phyloP scores from a whole-genome alignment of 2,329 filamentous ascomycete genomes.

The Penicillium sp. region DNA sequence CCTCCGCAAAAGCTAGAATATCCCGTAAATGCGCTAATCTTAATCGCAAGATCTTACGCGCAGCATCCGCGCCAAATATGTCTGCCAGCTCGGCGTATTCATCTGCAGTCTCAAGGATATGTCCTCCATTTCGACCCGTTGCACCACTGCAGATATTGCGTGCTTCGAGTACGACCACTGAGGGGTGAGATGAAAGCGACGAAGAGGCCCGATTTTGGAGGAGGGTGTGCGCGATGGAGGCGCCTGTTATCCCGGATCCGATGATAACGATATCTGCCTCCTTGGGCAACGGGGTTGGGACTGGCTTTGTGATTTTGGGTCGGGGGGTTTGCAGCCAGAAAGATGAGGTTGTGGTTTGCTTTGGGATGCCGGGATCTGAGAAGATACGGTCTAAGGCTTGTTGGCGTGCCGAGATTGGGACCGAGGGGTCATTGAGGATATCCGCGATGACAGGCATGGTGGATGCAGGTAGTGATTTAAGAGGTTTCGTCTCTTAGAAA shows the following conservation, averaged over 20 bases:
- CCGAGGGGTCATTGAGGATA: constrained; percentile 17
- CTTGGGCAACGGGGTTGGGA: constrained; percentile 21
- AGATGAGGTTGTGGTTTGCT: constrained; percentile 31
- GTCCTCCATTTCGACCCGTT: constrained; percentile 37
- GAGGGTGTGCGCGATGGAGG: constrained; percentile 27
- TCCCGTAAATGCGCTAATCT: constrained; percentile 26
- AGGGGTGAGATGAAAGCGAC: neutral
- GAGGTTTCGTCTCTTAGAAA: too few relatives aligned
- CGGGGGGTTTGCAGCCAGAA: constrained; percentile 31
- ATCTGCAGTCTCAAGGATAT: constrained; percentile 31
- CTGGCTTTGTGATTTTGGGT: constrained; percentile 23
- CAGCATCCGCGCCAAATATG: constrained; percentile 20
- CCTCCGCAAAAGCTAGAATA: constrained; percentile 20
- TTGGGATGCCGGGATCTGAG: constrained; percentile 30
- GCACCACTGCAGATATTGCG: constrained; percentile 35
- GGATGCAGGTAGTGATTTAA: neutral
- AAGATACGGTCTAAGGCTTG: constrained; percentile 26
- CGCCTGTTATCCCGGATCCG: constrained; percentile 32
- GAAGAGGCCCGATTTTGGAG: constrained; percentile 12
- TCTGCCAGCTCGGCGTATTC: constrained; percentile 23
- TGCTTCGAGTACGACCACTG: constrained; percentile 32
- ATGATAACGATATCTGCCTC: constrained; percentile 32
- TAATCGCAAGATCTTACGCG: constrained; percentile 24
- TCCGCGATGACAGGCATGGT: constrained; percentile 26
- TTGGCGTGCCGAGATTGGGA: constrained; percentile 22